Evolutionary conservation across 257 asterid genomes (phyloP), one percentile per base, ranked within the genome.

Genomic region (Forsythia viridissima): DNA sequence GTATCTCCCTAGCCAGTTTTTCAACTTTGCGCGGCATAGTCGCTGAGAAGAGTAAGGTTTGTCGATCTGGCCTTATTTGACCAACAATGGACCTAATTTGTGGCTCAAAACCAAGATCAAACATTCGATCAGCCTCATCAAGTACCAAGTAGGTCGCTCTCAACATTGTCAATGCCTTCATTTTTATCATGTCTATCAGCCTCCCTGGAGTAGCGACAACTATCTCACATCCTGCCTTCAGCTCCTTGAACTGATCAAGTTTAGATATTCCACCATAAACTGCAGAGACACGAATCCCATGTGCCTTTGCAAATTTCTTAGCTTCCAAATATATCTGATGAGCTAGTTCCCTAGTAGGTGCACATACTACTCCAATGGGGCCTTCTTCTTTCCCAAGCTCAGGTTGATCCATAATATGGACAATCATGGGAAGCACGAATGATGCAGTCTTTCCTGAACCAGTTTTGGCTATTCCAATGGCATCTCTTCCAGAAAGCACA

Each of bases 231-330:
- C 99, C 99, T 77, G 97, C 98, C 87, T 95, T 95, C 43, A 95
- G 92, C 84, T 95, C 98, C 90, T 95, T 95, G 84, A 92, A 92
- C 85, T 95, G 99, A 67, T 95, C 99, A 10, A 93, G 97, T 86
- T 95, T 95, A 70, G 99, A 95, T 97, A 95, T 92, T 65, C 99
- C 99, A 73, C 99, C 99, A 84, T 95, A 95, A 85, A 93, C 98
- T 63, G 99, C 99, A 80, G 97, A 81, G 63, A 95, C 98, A 43
- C 97, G 97, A 75, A 95, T 90, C 74, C 94, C 94, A 77, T 88
- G 82, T 44, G 93, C 88, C 85, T 92, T 95, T 63, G 99, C 84
- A 71, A 95, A 95, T 81, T 95, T 95, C 86, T 93, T 95, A 43
- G 99, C 92, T 92, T 95, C 99, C 88, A 90, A 83, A 78, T 86